Percentiles rank a stretch among this genome's conserved stretches.
These are phyloP conservation scores for Karstenula rhodostoma DNA, from an alignment of 2,329 filamentous ascomycete genomes.

Conservation along the genomic window DNA sequence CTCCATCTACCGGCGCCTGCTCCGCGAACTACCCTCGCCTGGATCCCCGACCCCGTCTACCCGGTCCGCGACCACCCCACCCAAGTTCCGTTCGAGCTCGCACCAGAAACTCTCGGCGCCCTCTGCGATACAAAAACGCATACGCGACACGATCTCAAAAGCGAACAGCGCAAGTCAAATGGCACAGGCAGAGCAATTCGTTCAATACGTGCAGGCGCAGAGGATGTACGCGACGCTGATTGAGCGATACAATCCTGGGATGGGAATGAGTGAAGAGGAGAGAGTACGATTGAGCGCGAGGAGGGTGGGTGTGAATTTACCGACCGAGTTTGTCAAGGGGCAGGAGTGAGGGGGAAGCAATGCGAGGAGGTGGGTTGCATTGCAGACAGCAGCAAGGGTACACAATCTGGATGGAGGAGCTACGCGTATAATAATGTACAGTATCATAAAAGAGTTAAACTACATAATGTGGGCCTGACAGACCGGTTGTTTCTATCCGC, in stretches of 20 bases:
- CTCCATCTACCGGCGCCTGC: constrained; percentile 84
- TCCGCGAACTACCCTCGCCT: constrained; percentile 84
- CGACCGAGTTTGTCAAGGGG: constrained; percentile 62
- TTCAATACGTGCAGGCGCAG: constrained; percentile 85
- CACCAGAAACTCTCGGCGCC: constrained; percentile 60
- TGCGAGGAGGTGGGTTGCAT: neutral
- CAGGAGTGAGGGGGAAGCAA: constrained; percentile 8
- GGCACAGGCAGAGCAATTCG: constrained; percentile 76
- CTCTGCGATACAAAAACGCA: constrained; percentile 73
- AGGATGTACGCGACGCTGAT: constrained; percentile 80
- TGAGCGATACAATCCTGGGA: constrained; percentile 92
- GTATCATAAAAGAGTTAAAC: constrained; percentile 1
- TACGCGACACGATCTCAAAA: constrained; percentile 69
- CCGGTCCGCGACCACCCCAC: constrained; percentile 56
- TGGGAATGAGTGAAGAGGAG: constrained; percentile 86
- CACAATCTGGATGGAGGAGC: neutral
- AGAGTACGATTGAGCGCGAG: constrained; percentile 82
- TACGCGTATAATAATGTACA: constrained; percentile 7
- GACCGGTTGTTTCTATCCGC: constrained; percentile 2
- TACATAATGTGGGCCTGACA: neutral
- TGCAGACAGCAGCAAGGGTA: neutral
- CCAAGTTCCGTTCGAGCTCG: constrained; percentile 22
- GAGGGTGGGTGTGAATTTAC: constrained; percentile 90
- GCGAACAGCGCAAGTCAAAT: constrained; percentile 28
- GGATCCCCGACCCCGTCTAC: constrained; percentile 53